A percentile compares a stretch with the other conserved stretches of the same genome.
These are phyloP conservation scores for Basipetospora chlamydospora DNA, from an alignment of 2,329 filamentous ascomycete species.

Conservation along the genomic window DNA sequence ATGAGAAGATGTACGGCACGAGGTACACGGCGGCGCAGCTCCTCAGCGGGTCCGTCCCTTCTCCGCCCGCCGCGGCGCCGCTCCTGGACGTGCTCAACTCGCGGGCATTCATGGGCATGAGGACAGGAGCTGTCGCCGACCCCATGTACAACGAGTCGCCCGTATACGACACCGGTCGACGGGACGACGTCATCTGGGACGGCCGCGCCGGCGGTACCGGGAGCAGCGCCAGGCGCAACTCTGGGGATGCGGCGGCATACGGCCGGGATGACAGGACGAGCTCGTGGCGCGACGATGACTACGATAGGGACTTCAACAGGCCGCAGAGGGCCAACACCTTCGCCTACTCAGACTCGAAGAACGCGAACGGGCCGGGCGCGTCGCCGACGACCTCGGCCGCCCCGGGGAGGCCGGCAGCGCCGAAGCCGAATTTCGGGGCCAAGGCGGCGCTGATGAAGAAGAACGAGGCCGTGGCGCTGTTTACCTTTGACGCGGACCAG, in stretches of 20 bases:
- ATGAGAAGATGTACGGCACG: constrained; percentile 86
- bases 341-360: constrained; percentile 10
- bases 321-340: constrained; percentile 37
- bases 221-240: constrained; percentile 12
- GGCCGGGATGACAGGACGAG: constrained; percentile 5
- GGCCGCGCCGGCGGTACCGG: constrained; percentile 45
- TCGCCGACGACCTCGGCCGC: constrained; percentile 21
- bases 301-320: constrained; percentile 15
- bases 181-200: constrained; percentile 77
- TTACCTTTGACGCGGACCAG: constrained; percentile 89
- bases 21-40: constrained; percentile 71
- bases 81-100: constrained; percentile 78
- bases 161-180: constrained; percentile 69
- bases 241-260: constrained; percentile 9
- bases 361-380: background rate
- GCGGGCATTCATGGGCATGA: constrained; percentile 61
- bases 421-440: constrained; percentile 68
- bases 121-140: constrained; percentile 33
- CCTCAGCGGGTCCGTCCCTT: constrained; percentile 60
- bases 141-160: constrained; percentile 88
- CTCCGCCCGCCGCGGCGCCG: constrained; percentile 70
- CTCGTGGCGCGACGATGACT: constrained; percentile 1
- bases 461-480: constrained; percentile 82
- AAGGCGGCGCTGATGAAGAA: constrained; percentile 42
- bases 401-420: constrained; percentile 68